Evolutionary conservation across 306 rosid species (phyloP).

Genomic region (Quercus engelmannii): DNA sequence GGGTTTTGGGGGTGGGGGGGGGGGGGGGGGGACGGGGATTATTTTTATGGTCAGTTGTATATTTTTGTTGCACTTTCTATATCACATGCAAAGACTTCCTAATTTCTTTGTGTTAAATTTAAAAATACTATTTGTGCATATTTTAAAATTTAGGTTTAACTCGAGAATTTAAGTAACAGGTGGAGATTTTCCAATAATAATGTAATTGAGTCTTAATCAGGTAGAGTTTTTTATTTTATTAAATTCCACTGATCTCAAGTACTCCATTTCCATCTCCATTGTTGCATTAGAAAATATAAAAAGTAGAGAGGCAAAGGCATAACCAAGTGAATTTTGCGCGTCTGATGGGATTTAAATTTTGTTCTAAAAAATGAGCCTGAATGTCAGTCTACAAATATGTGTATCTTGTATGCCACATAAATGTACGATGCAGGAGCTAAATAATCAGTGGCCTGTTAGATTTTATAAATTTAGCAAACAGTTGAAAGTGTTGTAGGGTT

Average conservation of each 20-base stretch:
- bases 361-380: background rate
- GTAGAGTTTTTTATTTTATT: no score
- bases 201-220: no score
- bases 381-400: background rate
- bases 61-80: background rate
- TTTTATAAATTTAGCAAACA: background rate
- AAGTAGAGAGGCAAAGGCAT: no score
- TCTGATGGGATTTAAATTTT: background rate
- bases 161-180: background rate
- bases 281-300: no score
- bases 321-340: no score
- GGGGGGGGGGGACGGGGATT: no score
- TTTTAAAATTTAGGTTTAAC: background rate
- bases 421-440: background rate
- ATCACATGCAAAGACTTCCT: background rate
- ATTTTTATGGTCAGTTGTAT: background rate
- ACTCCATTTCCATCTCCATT: no score
- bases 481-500: background rate
- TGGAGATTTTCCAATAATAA: no score
- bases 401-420: background rate
- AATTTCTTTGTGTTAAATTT: background rate
- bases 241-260: no score
- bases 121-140: background rate
- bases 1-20: rapidly evolving
- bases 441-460: background rate